phyloP scores from a whole-genome alignment of 306 rosid genomes.

The Cucurbita argyrosperma region DNA sequence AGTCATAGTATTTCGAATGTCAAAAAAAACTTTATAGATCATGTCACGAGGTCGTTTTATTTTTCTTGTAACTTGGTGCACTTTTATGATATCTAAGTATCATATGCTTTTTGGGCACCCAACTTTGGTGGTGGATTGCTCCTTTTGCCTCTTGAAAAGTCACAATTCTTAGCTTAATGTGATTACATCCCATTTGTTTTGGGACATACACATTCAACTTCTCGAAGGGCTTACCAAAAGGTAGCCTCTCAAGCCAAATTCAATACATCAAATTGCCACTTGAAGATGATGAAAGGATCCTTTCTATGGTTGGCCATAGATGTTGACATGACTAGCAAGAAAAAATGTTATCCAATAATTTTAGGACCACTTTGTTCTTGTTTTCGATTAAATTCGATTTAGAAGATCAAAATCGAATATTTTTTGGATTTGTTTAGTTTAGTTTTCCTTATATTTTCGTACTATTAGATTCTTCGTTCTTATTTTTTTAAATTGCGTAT shows the following conservation, averaged over 20 bases:
- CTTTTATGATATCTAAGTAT: constrained; percentile 3
- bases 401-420: not conserved
- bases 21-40: too few species aligned
- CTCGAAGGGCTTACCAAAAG: not conserved
- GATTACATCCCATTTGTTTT: not conserved
- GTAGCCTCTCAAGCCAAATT: not conserved
- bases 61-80: not conserved
- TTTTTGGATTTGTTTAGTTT: not conserved
- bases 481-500: not conserved
- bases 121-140: not conserved
- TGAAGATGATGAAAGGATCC: not conserved
- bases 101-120: not conserved
- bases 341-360: not conserved
- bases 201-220: not conserved
- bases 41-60: too few species aligned
- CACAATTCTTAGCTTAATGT: not conserved
- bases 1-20: too few species aligned
- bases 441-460: not conserved
- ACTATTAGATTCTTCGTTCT: not conserved
- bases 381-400: not conserved
- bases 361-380: not conserved
- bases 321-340: not conserved
- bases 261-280: not conserved
- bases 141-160: not conserved
- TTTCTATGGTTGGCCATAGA: not conserved